These are phyloP conservation scores for Trichoderma asperelloides DNA, from an alignment of 495 filamentous ascomycete genomes.

Conservation along the genomic window DNA sequence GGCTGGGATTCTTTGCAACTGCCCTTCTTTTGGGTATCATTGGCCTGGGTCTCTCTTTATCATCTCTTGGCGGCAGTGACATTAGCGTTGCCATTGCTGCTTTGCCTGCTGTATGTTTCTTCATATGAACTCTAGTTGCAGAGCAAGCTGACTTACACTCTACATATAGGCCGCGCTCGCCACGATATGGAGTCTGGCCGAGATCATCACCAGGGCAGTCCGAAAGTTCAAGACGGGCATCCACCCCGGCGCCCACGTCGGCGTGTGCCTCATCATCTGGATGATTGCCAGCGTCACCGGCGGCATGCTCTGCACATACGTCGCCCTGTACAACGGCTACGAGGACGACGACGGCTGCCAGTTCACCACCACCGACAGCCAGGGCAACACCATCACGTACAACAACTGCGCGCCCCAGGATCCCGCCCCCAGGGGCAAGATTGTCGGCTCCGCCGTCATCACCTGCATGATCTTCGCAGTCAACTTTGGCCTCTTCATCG, in stretches of 20 bases:
- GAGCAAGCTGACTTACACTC: neutral
- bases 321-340: conserved; percentile 11
- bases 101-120: neutral
- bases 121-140: neutral
- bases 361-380: conserved; percentile 6
- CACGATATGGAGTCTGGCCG: conserved; percentile 27
- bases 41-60: neutral
- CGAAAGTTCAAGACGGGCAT: conserved; percentile 21
- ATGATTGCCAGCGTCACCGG: conserved; percentile 9
- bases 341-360: conserved; percentile 6
- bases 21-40: neutral
- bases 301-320: conserved; percentile 13
- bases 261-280: conserved; percentile 28
- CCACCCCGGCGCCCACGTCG: conserved; percentile 31
- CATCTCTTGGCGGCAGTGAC: neutral
- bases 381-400: neutral
- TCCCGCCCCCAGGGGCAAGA: conserved; percentile 10
- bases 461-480: conserved; percentile 15
- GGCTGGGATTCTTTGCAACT: neutral
- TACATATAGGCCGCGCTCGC: conserved; percentile 21
- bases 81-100: neutral
- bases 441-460: conserved; percentile 17
- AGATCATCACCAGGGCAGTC: conserved; percentile 24
- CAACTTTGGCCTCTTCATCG: conserved; percentile 35
- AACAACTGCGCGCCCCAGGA: conserved; percentile 3